phyloP scores from a whole-genome alignment of 2,329 filamentous ascomycete species.

The Botryotinia calthae region DNA sequence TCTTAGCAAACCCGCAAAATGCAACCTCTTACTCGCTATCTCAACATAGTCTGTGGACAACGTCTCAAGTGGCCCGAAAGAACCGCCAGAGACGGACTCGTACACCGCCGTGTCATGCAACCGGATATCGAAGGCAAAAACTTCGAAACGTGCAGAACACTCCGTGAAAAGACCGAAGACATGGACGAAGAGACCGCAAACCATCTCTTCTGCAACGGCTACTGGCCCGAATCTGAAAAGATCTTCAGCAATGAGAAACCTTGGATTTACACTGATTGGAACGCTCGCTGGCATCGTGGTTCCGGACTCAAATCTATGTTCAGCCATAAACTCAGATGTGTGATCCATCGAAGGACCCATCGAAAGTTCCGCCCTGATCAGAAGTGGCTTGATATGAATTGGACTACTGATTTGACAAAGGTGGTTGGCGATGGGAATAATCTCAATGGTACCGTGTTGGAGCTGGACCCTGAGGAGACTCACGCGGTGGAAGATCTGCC shows the following conservation, averaged over 20 bases:
- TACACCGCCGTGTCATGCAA: not conserved
- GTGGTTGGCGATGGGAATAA: not conserved
- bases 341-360: not conserved
- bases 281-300: not conserved
- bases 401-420: not conserved
- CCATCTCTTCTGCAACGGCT: not conserved
- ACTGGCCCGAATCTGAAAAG: not conserved
- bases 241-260: not conserved
- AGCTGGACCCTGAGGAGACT: not conserved
- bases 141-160: not conserved
- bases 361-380: not conserved
- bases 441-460: not conserved
- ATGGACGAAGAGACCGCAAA: not conserved
- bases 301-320: not conserved
- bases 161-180: not conserved
- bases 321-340: not conserved
- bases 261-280: not conserved
- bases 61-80: not conserved
- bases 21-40: slow-evolving; percentile 1
- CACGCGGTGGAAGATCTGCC: not conserved
- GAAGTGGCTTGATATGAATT: not conserved
- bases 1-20: not conserved
- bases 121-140: not conserved
- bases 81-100: not conserved
- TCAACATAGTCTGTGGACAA: slow-evolving; percentile 14